Evolutionary conservation across 2,329 filamentous ascomycete species (phyloP).

Genomic region (Verticillium nonalfalfae): DNA sequence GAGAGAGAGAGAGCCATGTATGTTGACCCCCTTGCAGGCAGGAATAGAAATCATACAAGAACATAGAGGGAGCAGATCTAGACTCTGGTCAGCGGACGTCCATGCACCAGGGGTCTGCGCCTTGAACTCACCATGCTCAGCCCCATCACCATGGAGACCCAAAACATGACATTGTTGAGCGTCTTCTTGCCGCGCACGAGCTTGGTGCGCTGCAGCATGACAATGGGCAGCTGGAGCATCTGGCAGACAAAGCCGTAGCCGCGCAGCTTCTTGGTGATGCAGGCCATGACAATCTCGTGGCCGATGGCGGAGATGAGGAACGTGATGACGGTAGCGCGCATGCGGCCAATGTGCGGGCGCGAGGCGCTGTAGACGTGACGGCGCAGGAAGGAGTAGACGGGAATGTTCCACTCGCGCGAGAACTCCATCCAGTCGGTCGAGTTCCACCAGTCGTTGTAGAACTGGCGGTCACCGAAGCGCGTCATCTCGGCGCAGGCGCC

Average conservation of each 20-base stretch:
- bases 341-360: slow-evolving; percentile 67
- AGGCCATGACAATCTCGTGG: slow-evolving; percentile 95
- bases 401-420: slow-evolving; percentile 94
- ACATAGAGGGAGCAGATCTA: slow-evolving; percentile 51
- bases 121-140: slow-evolving; percentile 62
- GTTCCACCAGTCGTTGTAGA: slow-evolving; percentile 78
- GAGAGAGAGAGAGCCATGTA: background rate
- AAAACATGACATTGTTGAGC: slow-evolving; percentile 85
- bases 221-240: slow-evolving; percentile 95
- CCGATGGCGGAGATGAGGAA: slow-evolving; percentile 85
- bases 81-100: slow-evolving; percentile 10
- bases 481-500: slow-evolving; percentile 94
- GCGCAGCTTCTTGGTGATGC: slow-evolving; percentile 92
- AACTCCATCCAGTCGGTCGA: slow-evolving; percentile 92
- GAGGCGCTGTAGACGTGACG: slow-evolving; percentile 89
- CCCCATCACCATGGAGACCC: slow-evolving; percentile 86
- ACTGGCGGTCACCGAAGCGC: slow-evolving; percentile 86
- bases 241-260: slow-evolving; percentile 92
- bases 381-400: slow-evolving; percentile 90
- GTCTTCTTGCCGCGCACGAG: slow-evolving; percentile 70
- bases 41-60: slow-evolving; percentile 27
- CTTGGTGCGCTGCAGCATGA: slow-evolving; percentile 78
- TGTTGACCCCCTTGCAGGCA: background rate
- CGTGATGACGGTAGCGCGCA: slow-evolving; percentile 78
- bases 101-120: background rate